These are phyloP conservation scores for Aspergillaceae sp. DNA, from an alignment of 2,329 filamentous ascomycete species.

Conservation along the genomic window DNA sequence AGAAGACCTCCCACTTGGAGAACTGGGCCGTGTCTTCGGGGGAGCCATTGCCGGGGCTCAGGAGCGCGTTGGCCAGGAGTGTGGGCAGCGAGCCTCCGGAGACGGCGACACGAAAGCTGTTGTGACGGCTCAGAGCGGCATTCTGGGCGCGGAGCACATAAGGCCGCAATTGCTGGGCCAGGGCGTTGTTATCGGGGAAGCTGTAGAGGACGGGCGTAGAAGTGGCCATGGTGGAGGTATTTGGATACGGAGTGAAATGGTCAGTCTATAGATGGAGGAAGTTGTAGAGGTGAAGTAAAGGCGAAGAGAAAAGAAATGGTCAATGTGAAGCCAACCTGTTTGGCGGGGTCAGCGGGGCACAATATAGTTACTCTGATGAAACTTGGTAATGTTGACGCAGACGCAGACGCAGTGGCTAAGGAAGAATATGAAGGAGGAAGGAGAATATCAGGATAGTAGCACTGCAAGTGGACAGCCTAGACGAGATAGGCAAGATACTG, in stretches of 20 bases:
- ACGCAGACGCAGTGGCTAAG: no score
- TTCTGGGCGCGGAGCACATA: slow-evolving; percentile 79
- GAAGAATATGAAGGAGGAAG: no score
- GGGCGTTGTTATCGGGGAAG: slow-evolving; percentile 59
- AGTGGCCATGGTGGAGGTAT: slow-evolving; percentile 26
- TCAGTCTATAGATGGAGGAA: no score
- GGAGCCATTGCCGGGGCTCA: slow-evolving; percentile 46
- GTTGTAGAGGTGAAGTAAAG: no score
- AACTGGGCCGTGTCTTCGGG: slow-evolving; percentile 62
- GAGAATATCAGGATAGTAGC: no score
- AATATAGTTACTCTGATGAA: no score
- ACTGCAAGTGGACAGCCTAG: no score
- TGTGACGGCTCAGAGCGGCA: slow-evolving; percentile 69
- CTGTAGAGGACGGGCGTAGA: slow-evolving; percentile 61
- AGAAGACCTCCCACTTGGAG: slow-evolving; percentile 94
- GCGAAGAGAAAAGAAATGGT: not conserved
- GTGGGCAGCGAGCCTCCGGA: slow-evolving; percentile 90
- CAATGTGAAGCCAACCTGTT: not conserved
- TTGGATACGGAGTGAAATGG: no score
- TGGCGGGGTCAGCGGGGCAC: slow-evolving; percentile 1
- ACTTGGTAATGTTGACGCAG: no score
- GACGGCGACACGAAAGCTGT: slow-evolving; percentile 80
- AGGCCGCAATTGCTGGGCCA: slow-evolving; percentile 68
- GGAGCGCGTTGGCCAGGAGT: slow-evolving; percentile 74
- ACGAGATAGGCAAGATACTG: no score